Percentiles rank a stretch among this genome's conserved stretches.
Conservation (phyloP, 768 basidiomycete genomes). For the Phanerochaete sordida region DNA sequence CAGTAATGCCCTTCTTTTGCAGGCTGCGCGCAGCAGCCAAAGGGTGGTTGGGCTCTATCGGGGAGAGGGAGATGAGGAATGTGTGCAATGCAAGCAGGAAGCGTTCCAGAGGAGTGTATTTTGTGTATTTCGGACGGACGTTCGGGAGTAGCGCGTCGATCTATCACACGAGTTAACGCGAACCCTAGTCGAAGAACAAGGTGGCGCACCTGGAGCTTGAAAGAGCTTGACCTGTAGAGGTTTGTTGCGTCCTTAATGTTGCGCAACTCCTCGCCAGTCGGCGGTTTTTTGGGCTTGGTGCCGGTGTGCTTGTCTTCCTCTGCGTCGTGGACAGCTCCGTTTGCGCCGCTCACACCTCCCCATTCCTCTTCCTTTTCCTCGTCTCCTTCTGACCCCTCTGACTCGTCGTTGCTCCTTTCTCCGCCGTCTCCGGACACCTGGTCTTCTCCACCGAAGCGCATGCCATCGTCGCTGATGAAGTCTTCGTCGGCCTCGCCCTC, state of each 20-base stretch:
- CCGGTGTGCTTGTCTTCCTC: slow-evolving; percentile 2
- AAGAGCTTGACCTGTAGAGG: slow-evolving; percentile 72
- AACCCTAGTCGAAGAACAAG: slow-evolving; percentile 6
- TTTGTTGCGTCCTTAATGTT: slow-evolving; percentile 71
- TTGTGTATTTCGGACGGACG: slow-evolving; percentile 55
- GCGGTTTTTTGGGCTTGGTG: slow-evolving; percentile 40
- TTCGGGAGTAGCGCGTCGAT: slow-evolving; percentile 80
- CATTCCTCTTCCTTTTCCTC: slow-evolving; percentile 14
- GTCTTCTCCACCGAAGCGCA: neutral
- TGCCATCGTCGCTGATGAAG: slow-evolving; percentile 2
- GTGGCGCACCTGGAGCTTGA: slow-evolving; percentile 72
- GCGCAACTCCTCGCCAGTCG: slow-evolving; percentile 68
- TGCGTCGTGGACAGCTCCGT: slow-evolving; percentile 2
- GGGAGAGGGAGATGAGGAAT: slow-evolving; percentile 55
- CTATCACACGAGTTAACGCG: slow-evolving; percentile 32
- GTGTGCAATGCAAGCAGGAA: slow-evolving; percentile 69
- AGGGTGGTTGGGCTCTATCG: slow-evolving; percentile 60
- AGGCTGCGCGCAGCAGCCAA: slow-evolving; percentile 57
- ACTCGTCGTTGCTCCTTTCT: neutral
- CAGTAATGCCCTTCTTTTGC: slow-evolving; percentile 50
- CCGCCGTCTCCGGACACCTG: neutral
- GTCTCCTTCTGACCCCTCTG: slow-evolving; percentile 4
- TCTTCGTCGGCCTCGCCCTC: neutral
- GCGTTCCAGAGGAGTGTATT: slow-evolving; percentile 44
- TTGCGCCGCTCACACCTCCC: slow-evolving; percentile 3